phyloP scores from a whole-genome alignment of 139 green algal species.

The Mesostigma viride region DNA sequence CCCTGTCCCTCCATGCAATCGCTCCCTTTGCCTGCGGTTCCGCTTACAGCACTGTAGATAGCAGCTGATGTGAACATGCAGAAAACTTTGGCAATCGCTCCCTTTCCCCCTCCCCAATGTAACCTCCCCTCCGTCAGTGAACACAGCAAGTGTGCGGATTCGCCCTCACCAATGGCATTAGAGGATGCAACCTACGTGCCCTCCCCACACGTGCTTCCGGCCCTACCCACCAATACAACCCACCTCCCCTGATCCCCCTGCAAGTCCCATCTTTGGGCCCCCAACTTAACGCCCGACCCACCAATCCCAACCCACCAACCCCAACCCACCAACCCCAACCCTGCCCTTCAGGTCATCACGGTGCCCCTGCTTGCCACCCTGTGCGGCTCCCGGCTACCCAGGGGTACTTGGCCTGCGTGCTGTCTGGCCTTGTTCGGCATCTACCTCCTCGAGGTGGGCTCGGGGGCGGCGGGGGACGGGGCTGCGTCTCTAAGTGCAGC shows the following conservation, averaged over 20 bases:
- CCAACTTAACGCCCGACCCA: not conserved
- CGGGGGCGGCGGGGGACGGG: too few species aligned
- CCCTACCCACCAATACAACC: not conserved
- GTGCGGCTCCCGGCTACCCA: too few species aligned
- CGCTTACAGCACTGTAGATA: too few species aligned
- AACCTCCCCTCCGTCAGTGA: not conserved
- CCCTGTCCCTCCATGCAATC: not conserved
- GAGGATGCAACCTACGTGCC: too few species aligned
- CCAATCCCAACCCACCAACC: not conserved
- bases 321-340: not conserved
- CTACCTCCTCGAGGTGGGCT: too few species aligned
- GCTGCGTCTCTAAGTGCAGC: too few species aligned
- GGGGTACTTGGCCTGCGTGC: too few species aligned
- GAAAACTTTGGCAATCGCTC: not conserved
- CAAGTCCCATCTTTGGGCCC: not conserved
- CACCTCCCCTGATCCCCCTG: not conserved
- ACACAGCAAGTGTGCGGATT: too few species aligned
- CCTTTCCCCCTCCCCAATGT: not conserved
- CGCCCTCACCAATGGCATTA: too few species aligned
- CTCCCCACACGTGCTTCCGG: too few species aligned
- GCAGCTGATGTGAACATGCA: too few species aligned
- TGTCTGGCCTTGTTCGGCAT: too few species aligned
- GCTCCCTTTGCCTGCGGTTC: not conserved
- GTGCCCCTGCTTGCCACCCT: slow-evolving; percentile 64
- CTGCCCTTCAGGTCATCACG: slow-evolving; percentile 32